Base-by-base conservation (phyloP, 495 filamentous ascomycete genomes). In the Echria macrotheca region DNA sequence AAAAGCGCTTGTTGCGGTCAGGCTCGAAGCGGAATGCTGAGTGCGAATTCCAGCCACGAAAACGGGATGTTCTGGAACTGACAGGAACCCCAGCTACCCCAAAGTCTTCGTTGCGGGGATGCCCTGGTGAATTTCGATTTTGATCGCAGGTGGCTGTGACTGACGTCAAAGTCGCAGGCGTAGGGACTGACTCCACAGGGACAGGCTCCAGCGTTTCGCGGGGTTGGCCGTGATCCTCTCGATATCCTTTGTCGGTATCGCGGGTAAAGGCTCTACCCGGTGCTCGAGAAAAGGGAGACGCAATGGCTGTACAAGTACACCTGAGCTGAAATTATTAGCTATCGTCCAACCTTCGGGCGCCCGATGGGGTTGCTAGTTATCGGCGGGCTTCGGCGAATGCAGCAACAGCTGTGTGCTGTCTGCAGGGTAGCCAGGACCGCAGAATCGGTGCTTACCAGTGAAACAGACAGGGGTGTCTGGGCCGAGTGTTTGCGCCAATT, bases 81-180 rank as follows among this genome's bases (percentile, higher is more conserved):
- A 18, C 2, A 11, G n/a, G 5, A 37, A 37, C 14, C 15, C 15
- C 35, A 14, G 10, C 35, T 37, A 37, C 35, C 35, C 35, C 35
- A 37, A 18, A 17, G 35, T 14, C 35, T 37, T 37, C 15, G 4
- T 18, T 37, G 35, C 35, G 35, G 35, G 21, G 38, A 24, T 22
- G 18, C 18, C 21, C 38, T 17, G 18, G 38, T 11, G 8, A 11
- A 7, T 8, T 12, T 21, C 24, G 17, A 12, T 21, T 17, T 41
- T 41, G 3, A 35, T 15, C 24, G 4, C 24, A 4, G 17, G 6
- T 7, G 14, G 22, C 24, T 25, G 1, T 17, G 6, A 21, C 38
- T 41, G 38, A 41, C 38, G 38, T 41, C 38, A 41, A 24, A n/a
- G n/a, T n/a, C n/a, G 35, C 35, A 37, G n/a, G 35, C 15, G 35